These are phyloP conservation scores for Fusarium nygamai DNA, from an alignment of 2,329 filamentous ascomycete species.

Conservation along the genomic window DNA sequence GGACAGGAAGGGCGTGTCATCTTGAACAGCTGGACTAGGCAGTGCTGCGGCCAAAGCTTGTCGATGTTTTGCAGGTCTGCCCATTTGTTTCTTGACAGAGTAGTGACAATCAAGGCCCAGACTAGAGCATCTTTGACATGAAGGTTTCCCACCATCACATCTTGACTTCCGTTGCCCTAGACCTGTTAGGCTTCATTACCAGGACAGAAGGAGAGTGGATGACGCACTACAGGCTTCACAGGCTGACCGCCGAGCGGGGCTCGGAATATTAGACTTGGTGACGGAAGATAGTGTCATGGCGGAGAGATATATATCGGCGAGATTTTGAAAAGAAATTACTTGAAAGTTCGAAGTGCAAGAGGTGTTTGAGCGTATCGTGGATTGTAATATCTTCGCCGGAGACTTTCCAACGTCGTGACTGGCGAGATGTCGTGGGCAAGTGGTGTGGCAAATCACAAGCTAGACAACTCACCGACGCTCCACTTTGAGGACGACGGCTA, in stretches of 20 bases:
- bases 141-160: not conserved
- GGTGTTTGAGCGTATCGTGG: not conserved
- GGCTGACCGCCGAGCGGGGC: not conserved
- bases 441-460: not conserved
- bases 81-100: not conserved
- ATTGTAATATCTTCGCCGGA: not conserved
- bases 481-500: not conserved
- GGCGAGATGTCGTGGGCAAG: not conserved
- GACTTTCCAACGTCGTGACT: not conserved
- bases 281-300: not conserved
- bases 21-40: not conserved
- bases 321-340: not conserved
- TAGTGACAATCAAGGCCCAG: not conserved
- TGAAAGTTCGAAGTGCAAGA: not conserved
- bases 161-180: not conserved
- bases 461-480: not conserved
- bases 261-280: fast-evolving
- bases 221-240: slow-evolving; percentile 1
- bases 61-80: not conserved
- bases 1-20: not conserved
- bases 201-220: not conserved
- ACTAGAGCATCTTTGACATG: not conserved
- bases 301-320: not conserved
- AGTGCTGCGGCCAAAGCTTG: not conserved
- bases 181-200: not conserved